Conservation (phyloP, 495 filamentous ascomycete genomes). For the Penicillium soppii region DNA sequence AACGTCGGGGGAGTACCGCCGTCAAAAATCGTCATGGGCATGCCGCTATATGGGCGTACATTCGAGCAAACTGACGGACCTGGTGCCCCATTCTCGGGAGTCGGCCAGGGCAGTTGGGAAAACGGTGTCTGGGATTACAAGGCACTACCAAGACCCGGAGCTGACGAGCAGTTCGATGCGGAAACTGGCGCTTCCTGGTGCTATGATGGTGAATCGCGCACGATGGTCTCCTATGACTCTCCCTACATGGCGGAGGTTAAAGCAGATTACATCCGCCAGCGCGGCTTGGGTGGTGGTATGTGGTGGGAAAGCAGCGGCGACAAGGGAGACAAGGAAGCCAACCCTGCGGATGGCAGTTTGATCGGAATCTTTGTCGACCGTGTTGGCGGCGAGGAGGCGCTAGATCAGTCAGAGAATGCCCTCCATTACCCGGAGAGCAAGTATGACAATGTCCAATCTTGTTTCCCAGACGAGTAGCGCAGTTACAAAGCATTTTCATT, state of each 20-base stretch:
- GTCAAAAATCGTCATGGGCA: constrained; percentile 76
- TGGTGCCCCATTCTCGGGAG: constrained; percentile 65
- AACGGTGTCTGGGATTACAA: constrained; percentile 82
- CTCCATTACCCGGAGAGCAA: constrained; percentile 70
- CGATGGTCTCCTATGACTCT: constrained; percentile 79
- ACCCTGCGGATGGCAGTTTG: constrained; percentile 55
- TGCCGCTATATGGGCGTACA: constrained; percentile 86
- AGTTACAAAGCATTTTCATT: no score
- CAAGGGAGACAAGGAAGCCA: constrained; percentile 45
- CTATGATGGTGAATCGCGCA: constrained; percentile 58
- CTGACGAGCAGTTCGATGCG: constrained; percentile 36
- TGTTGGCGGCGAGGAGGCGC: constrained; percentile 42
- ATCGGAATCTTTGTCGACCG: constrained; percentile 57
- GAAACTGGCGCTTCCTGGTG: constrained; percentile 63
- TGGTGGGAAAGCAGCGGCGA: constrained; percentile 95
- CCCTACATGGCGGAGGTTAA: constrained; percentile 60
- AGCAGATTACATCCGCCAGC: constrained; percentile 60
- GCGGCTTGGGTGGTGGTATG: constrained; percentile 78
- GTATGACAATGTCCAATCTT: constrained; percentile 72
- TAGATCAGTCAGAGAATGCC: constrained; percentile 67
- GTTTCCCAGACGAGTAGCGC: constrained; percentile 34
- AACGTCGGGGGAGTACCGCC: constrained; percentile 55
- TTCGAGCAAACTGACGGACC: constrained; percentile 74
- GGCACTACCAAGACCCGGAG: constrained; percentile 52
- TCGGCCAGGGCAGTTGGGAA: constrained; percentile 70